Evolutionary conservation across 1,284 basidiomycete species (phyloP).

Genomic region (Heterobasidion irregulare): DNA sequence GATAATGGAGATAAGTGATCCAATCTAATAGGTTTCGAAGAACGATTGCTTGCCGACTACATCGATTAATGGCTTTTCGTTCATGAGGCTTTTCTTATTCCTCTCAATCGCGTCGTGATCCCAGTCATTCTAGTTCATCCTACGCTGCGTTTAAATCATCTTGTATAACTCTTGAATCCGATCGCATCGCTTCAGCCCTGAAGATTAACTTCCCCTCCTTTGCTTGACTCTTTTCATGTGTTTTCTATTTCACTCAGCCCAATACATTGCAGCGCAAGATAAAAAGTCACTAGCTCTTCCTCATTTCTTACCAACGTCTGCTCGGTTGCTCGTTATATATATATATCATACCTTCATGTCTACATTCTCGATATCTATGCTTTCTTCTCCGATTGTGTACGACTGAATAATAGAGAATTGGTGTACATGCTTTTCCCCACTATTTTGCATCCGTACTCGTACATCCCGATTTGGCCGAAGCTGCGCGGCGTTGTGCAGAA

Average conservation of each 20-base stretch:
- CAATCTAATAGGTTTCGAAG: conserved; percentile 1
- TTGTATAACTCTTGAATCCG: conserved; percentile 12
- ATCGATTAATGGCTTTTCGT: conserved; percentile 4
- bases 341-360: conserved; percentile 10
- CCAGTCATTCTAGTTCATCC: conserved; percentile 1
- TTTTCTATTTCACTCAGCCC: conserved; percentile 4
- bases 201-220: conserved; percentile 4
- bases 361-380: conserved; percentile 11
- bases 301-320: conserved; percentile 3
- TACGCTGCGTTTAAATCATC: conserved; percentile 5
- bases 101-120: not conserved
- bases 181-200: not conserved
- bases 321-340: conserved; percentile 3
- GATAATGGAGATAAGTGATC: not conserved
- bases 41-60: conserved; percentile 1
- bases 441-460: not conserved
- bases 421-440: not conserved
- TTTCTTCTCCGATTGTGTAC: conserved; percentile 1
- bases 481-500: not conserved
- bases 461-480: not conserved
- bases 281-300: conserved; percentile 9
- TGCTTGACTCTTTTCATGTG: conserved; percentile 4
- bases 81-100: not conserved
- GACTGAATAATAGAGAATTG: conserved; percentile 3
- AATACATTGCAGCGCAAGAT: conserved; percentile 20